A percentile compares a stretch with the other conserved stretches of the same genome.
These are phyloP conservation scores for Arthrocladium fulminans DNA, from an alignment of 2,329 filamentous ascomycete species.

Conservation along the genomic window DNA sequence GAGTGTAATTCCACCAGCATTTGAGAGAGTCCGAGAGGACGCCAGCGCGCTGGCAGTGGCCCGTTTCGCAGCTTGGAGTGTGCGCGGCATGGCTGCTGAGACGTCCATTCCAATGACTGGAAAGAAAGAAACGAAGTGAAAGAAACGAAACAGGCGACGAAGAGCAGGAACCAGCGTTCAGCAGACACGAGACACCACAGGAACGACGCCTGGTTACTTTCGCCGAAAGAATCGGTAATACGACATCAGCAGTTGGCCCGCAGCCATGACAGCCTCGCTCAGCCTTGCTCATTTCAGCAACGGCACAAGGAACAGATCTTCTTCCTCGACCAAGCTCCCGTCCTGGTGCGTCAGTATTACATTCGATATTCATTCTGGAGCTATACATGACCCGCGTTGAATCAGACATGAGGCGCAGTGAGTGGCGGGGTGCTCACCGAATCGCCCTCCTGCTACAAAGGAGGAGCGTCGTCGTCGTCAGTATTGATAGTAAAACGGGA, in stretches of 20 bases:
- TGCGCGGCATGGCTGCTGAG: conserved; percentile 8
- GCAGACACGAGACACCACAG: no score
- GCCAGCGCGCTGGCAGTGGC: not conserved
- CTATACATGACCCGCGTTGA: not conserved
- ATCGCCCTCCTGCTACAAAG: no score
- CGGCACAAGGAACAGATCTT: no score
- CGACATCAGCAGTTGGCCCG: no score
- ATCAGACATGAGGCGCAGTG: not conserved
- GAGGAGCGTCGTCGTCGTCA: no score
- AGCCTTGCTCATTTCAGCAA: not conserved
- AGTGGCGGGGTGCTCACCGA: not conserved
- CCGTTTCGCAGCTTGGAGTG: not conserved
- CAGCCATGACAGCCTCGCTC: not conserved
- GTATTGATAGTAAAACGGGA: not conserved
- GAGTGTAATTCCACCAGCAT: conserved; percentile 12
- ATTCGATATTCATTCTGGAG: not conserved
- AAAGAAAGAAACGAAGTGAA: not conserved
- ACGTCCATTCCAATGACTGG: conserved; percentile 5
- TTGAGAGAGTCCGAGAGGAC: not conserved
- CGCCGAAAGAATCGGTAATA: no score
- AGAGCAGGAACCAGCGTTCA: no score
- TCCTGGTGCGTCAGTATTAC: no score
- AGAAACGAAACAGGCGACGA: not conserved
- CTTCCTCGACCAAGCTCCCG: no score
- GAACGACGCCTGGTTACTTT: no score